Evolutionary conservation across 1,139 yeast species (phyloP).

Genomic region (Suhomyces anneliseae): DNA sequence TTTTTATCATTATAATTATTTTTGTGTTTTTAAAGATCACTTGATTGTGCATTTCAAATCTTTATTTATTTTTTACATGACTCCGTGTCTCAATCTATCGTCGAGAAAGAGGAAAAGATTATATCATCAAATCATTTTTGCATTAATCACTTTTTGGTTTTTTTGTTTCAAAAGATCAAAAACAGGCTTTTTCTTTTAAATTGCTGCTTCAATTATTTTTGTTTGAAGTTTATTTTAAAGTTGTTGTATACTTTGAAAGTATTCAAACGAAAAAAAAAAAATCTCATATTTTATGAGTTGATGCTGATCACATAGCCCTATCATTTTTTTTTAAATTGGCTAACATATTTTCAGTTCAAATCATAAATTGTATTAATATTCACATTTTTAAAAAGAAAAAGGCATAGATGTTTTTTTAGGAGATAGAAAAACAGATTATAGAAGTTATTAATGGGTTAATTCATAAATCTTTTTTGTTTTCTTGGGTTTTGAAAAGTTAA

Average conservation of each 20-base stretch:
- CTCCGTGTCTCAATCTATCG: constrained; percentile 35
- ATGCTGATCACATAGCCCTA: constrained; percentile 7
- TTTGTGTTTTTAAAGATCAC: constrained; percentile 11
- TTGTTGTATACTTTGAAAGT: constrained; percentile 1
- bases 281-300: constrained; percentile 12
- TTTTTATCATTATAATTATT: constrained; percentile 7
- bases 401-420: constrained; percentile 11
- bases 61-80: constrained; percentile 7
- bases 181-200: constrained; percentile 13
- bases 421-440: constrained; percentile 17
- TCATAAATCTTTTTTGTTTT: constrained; percentile 27
- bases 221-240: constrained; percentile 9
- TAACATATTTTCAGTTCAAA: constrained; percentile 8
- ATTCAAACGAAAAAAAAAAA: constrained; percentile 2
- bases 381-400: constrained; percentile 14
- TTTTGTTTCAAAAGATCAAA: constrained; percentile 13
- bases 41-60: constrained; percentile 17
- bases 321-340: background rate
- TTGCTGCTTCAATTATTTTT: constrained; percentile 9
- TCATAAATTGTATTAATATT: constrained; percentile 18
- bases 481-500: constrained; percentile 18
- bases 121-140: constrained; percentile 18
- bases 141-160: constrained; percentile 25
- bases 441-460: constrained; percentile 35
- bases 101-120: constrained; percentile 22